Base-by-base conservation (phyloP, 2,329 filamentous ascomycete genomes). In the Pyrenophora seminiperda region DNA sequence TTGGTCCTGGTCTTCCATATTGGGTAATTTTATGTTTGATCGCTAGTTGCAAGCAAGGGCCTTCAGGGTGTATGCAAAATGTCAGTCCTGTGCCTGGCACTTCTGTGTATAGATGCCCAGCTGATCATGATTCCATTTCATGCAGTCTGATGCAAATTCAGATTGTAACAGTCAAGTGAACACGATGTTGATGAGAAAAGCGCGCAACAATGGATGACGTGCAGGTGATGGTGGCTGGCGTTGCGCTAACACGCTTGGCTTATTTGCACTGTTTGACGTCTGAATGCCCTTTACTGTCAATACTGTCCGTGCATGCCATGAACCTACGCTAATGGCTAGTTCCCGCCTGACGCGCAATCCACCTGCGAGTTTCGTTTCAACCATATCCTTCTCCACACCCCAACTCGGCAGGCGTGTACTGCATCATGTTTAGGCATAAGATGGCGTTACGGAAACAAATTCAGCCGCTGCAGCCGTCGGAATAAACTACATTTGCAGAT, bases 31-130 rank as follows among this genome's bases (percentile, higher is more conserved):
- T 41, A 59, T 59, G 43, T 43, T 57, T 51, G 22, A 42, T 51
- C 61, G 61, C 67, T 63, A 53, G 45, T 43, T 40, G 36, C 48
- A 66, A 61, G 64, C 55, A 68, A 66, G 67, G 66, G 58, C 39
- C 32, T 50, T 62, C 61, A 68, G 49, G 59, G 59, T 39, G 58
- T 62, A 46, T 66, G 60, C 40, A 65, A 44, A 54, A 62, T 63
- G 24, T 62, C 52, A 46, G 41, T 59, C 45, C 44, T 57, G 38
- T 53, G 50, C 50, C 50, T 62, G 59, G 31, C 51, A 53, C 47
- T 34, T 47, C 43, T 46, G 39, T 41, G 45, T 50, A 32, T 41
- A 45, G 39, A 27, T 42, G 41, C 41, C 36, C 31, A 47, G 47
- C 20, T 39, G 47, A 54, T 32, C 63, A 72, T 70, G 24, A 19